Percentiles rank a stretch among this genome's conserved stretches.
Conservation (phyloP, 768 basidiomycete genomes). For the Fistulinella prunicolor region DNA sequence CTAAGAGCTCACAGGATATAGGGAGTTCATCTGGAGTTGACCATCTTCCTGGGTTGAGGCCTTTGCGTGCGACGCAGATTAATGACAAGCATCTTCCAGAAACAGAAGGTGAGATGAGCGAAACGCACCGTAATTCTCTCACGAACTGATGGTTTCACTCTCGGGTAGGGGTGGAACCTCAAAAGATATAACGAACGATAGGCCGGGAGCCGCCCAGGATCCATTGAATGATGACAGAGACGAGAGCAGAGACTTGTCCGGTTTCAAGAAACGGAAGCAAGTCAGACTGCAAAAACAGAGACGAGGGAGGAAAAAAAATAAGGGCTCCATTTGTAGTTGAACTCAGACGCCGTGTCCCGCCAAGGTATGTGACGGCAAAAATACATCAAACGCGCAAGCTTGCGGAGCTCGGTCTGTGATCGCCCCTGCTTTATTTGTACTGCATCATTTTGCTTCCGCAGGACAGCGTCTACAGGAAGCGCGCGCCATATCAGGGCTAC, state of each 20-base stretch:
- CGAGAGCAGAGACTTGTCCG: neutral
- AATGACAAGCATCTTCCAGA: conserved; percentile 10
- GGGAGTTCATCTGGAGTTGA: neutral
- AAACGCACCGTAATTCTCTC: conserved; percentile 25
- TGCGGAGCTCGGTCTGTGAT: conserved; percentile 17
- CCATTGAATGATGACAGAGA: conserved; percentile 16
- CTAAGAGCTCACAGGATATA: conserved; percentile 3
- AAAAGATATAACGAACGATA: conserved; percentile 30
- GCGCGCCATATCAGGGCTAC: neutral
- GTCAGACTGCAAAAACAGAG: neutral
- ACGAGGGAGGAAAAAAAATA: neutral
- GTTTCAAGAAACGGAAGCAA: conserved; percentile 2
- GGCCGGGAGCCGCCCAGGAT: conserved; percentile 14
- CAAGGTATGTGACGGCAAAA: conserved; percentile 29
- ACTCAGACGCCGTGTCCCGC: conserved; percentile 19
- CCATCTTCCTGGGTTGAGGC: neutral
- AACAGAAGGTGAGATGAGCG: conserved; percentile 1
- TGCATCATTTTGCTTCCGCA: conserved; percentile 23
- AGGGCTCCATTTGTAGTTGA: conserved; percentile 16
- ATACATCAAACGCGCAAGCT: conserved; percentile 22
- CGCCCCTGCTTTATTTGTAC: conserved; percentile 2
- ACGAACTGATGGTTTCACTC: conserved; percentile 18
- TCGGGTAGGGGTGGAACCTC: conserved; percentile 31
- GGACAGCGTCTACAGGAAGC: conserved; percentile 1
- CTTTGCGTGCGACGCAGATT: conserved; percentile 10